phyloP scores from a whole-genome alignment of 768 basidiomycete genomes.

The Panus rudis region DNA sequence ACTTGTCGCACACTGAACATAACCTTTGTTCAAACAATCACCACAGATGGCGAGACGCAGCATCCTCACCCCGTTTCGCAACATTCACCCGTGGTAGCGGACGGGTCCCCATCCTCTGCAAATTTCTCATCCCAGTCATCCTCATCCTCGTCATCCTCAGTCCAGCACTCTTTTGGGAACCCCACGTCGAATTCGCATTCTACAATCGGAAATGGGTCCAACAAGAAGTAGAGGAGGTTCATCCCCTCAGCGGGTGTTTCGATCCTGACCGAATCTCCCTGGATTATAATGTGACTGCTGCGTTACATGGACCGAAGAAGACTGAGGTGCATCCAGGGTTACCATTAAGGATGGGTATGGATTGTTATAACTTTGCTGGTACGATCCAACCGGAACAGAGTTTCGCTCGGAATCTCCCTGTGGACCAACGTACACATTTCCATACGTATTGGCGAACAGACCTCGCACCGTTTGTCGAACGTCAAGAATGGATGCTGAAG shows the following conservation, averaged over 20 bases:
- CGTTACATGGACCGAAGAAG: slow-evolving; percentile 54
- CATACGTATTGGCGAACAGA: slow-evolving; percentile 96
- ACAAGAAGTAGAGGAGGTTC: slow-evolving; percentile 58
- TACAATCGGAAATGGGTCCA: slow-evolving; percentile 73
- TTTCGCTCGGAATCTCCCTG: slow-evolving; percentile 6
- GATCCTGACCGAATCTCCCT: slow-evolving; percentile 50
- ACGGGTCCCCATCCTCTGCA: slow-evolving; percentile 9
- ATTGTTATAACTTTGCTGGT: slow-evolving; percentile 90
- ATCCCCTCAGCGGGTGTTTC: slow-evolving; percentile 72
- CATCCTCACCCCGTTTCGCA: too few relatives aligned
- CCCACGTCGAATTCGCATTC: slow-evolving; percentile 80
- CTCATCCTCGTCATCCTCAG: slow-evolving; percentile 31
- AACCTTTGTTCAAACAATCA: too few relatives aligned
- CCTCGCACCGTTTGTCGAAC: slow-evolving; percentile 68
- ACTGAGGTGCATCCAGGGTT: slow-evolving; percentile 79
- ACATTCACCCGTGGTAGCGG: neutral
- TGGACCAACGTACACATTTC: slow-evolving; percentile 46
- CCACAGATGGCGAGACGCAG: too few relatives aligned
- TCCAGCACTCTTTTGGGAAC: slow-evolving; percentile 61
- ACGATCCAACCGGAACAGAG: slow-evolving; percentile 43
- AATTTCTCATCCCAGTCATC: slow-evolving; percentile 14
- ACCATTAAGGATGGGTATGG: slow-evolving; percentile 69
- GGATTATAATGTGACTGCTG: slow-evolving; percentile 59
- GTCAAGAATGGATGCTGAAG: slow-evolving; percentile 89
- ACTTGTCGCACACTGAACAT: too few relatives aligned